These are phyloP conservation scores for Pilatotrama ljubarskyi DNA, from an alignment of 768 basidiomycete genomes.

Conservation along the genomic window DNA sequence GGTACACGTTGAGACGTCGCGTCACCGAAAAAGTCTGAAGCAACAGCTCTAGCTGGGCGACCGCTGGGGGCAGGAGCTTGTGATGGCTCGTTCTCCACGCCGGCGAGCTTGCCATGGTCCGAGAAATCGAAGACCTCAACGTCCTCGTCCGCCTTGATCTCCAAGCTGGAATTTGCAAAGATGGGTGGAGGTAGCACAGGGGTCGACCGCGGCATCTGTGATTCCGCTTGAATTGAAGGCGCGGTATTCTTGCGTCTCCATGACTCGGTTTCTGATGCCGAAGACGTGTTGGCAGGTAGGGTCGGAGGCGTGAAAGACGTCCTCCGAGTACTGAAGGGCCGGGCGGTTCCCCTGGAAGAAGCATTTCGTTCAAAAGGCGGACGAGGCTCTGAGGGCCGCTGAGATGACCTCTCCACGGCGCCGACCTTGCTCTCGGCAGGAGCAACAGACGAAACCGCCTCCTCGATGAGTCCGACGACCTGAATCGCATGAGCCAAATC, in stretches of 20 bases:
- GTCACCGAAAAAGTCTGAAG: conserved; percentile 77
- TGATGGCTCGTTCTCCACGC: conserved; percentile 35
- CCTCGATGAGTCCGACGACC: conserved; percentile 47
- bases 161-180: conserved; percentile 41
- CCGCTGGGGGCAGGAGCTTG: conserved; percentile 21
- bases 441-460: conserved; percentile 38
- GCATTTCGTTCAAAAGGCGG: conserved; percentile 32
- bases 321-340: conserved; percentile 31
- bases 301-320: conserved; percentile 14
- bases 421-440: conserved; percentile 3
- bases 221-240: conserved; percentile 37
- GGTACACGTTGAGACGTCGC: conserved; percentile 1
- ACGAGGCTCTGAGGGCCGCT: conserved; percentile 9
- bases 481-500: conserved; percentile 32
- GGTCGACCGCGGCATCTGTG: conserved; percentile 21
- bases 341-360: conserved; percentile 34
- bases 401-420: neutral
- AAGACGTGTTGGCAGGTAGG: conserved; percentile 18
- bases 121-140: conserved; percentile 82
- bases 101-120: conserved; percentile 72
- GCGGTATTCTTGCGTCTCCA: conserved; percentile 62
- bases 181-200: conserved; percentile 29
- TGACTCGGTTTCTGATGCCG: conserved; percentile 50
- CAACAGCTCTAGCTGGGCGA: conserved; percentile 50
- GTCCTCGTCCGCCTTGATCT: conserved; percentile 52